These are phyloP conservation scores for Suillus cothurnatus DNA, from an alignment of 768 basidiomycete genomes.

Conservation along the genomic window DNA sequence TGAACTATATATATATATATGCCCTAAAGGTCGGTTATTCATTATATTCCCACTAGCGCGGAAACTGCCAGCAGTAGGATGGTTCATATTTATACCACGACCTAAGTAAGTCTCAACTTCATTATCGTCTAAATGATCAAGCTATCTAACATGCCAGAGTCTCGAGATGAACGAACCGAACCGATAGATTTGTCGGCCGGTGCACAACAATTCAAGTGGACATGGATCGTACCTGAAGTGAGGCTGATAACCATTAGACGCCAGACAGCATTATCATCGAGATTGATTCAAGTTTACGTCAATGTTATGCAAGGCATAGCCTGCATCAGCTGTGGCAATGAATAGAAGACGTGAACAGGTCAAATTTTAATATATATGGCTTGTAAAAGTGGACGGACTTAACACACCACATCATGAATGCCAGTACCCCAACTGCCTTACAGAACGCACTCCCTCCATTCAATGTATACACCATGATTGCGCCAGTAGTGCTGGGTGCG, in stretches of 20 bases:
- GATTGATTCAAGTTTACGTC: background rate
- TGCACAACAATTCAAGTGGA: background rate
- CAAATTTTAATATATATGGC: background rate
- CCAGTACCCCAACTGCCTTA: background rate
- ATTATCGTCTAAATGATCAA: background rate
- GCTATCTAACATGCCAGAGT: background rate
- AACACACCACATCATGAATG: background rate
- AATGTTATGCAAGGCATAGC: background rate
- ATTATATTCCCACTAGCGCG: background rate
- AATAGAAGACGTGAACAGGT: no score
- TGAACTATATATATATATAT: no score
- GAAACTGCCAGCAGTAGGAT: background rate
- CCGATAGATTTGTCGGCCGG: background rate
- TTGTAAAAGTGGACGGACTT: no score
- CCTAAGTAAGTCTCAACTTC: no score
- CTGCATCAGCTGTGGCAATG: background rate
- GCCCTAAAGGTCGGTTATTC: no score
- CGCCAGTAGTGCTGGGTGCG: slow-evolving; percentile 17
- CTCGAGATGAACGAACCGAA: background rate
- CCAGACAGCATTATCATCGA: background rate
- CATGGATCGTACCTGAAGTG: background rate
- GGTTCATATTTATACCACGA: no score
- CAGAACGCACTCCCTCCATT: background rate
- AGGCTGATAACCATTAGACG: no score
- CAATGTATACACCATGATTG: slow-evolving; percentile 9